Evolutionary conservation across 2,329 filamentous ascomycete genomes (phyloP).

Genomic region (Coniella vitis): DNA sequence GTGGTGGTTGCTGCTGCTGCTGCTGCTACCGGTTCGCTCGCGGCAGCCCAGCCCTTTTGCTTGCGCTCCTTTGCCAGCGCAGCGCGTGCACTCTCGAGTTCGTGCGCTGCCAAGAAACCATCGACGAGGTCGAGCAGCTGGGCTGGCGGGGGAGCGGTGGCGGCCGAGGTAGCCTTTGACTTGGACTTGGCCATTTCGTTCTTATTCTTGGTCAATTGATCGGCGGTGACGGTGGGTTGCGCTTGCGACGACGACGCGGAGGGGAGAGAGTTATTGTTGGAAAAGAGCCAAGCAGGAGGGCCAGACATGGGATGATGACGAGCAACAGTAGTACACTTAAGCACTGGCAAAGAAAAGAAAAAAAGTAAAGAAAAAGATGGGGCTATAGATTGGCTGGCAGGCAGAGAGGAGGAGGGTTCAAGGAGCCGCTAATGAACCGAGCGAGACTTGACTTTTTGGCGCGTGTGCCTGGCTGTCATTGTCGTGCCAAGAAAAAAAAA

Average conservation of each 20-base stretch:
- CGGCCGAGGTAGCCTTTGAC: conserved; percentile 15
- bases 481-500: too few species aligned
- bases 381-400: too few species aligned
- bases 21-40: conserved; percentile 17
- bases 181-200: conserved; percentile 18
- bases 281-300: conserved; percentile 19
- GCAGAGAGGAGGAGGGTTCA: too few species aligned
- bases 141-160: conserved; percentile 33
- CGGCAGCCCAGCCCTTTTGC: conserved; percentile 40
- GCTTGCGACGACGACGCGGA: conserved; percentile 1
- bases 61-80: conserved; percentile 58
- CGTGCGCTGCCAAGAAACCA: conserved; percentile 58
- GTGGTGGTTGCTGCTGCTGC: conserved; percentile 15
- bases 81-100: conserved; percentile 54
- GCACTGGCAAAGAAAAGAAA: not conserved
- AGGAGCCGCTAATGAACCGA: too few species aligned
- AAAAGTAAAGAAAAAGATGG: too few species aligned
- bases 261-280: conserved; percentile 12
- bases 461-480: too few species aligned
- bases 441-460: too few species aligned
- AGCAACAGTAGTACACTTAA: too few species aligned
- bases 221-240: not conserved
- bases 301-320: conserved; percentile 13
- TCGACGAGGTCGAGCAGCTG: conserved; percentile 62
- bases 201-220: conserved; percentile 4